Evolutionary conservation across 306 rosid genomes (phyloP).

Genomic region (Casuarina cunninghamiana): DNA sequence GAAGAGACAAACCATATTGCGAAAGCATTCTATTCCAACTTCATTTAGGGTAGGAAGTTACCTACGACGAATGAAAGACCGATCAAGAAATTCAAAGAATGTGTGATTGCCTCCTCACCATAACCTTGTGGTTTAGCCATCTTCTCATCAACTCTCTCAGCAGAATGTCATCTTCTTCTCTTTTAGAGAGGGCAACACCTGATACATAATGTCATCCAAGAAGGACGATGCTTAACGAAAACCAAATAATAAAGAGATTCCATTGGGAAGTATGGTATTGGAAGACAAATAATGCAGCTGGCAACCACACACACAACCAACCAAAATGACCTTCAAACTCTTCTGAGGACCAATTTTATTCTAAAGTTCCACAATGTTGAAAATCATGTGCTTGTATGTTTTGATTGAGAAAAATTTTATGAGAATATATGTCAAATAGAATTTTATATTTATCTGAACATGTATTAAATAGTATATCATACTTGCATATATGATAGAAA

Average conservation of each 20-base stretch:
- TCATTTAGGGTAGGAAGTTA: slow-evolving; percentile 40
- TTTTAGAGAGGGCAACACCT: slow-evolving; percentile 64
- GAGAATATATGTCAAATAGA: no score
- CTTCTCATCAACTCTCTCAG: slow-evolving; percentile 62
- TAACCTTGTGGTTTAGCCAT: slow-evolving; percentile 54
- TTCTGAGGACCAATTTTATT: background rate
- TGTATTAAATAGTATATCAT: no score
- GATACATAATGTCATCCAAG: background rate
- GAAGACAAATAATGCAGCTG: background rate
- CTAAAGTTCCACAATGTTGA: background rate
- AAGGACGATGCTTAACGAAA: background rate
- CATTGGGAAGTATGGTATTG: background rate
- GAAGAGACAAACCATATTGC: slow-evolving; percentile 45
- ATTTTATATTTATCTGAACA: no score
- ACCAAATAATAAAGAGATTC: background rate
- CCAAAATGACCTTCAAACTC: background rate
- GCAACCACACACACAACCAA: background rate
- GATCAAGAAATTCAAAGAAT: slow-evolving; percentile 53
- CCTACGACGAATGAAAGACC: slow-evolving; percentile 41
- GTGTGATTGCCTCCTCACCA: slow-evolving; percentile 57
- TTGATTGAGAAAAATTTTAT: no score
- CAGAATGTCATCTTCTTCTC: slow-evolving; percentile 71
- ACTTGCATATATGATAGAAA: no score
- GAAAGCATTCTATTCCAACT: slow-evolving; percentile 58
- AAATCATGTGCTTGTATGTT: no score